Evolutionary conservation across 345 rosid genomes (phyloP).

Genomic region (Salix udensis): DNA sequence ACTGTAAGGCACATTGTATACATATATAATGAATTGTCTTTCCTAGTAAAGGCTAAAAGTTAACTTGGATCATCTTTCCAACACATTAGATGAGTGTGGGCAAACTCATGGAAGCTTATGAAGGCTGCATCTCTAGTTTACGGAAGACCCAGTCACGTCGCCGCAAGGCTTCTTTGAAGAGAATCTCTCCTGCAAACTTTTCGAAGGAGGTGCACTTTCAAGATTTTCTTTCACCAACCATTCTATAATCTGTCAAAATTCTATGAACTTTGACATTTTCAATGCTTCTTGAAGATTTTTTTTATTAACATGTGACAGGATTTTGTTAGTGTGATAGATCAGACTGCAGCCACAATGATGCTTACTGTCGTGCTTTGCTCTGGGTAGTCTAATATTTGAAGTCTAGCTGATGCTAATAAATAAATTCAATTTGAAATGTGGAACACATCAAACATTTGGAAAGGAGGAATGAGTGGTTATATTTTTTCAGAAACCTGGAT

Average conservation of each 20-base stretch:
- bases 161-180: constrained; percentile 63
- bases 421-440: not conserved
- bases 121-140: constrained; percentile 58
- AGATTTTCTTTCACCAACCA: not conserved
- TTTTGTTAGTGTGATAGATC: not conserved
- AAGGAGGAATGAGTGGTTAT: not conserved
- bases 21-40: not conserved
- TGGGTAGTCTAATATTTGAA: no score
- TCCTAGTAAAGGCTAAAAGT: not conserved
- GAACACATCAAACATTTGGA: not conserved
- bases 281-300: not conserved
- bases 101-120: constrained; percentile 63
- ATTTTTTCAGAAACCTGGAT: no score
- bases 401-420: no score
- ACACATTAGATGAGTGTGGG: constrained; percentile 61
- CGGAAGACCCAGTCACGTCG: constrained; percentile 60
- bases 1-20: constrained; percentile 41
- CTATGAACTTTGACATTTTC: not conserved
- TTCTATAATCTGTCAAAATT: not conserved
- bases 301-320: not conserved
- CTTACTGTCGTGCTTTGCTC: not conserved
- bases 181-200: constrained; percentile 83
- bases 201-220: constrained; percentile 56
- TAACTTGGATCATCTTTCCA: constrained; percentile 5
- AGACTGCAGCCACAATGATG: not conserved